phyloP scores from a whole-genome alignment of 164 flowering plant genomes.

The Houttuynia cordata region DNA sequence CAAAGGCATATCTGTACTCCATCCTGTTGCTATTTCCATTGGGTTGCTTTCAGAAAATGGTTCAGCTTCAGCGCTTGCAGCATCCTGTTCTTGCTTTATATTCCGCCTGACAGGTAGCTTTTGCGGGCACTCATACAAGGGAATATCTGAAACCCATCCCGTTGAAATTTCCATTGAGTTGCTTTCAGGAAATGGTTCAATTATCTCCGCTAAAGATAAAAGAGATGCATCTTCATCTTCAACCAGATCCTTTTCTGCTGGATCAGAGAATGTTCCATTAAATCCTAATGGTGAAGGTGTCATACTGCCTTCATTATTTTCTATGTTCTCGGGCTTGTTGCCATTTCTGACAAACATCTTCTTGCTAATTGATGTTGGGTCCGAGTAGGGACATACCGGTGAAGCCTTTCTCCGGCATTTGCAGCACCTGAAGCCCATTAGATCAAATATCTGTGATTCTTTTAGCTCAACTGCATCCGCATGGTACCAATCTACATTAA shows the following conservation, averaged over 20 bases:
- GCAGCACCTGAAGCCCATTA: conserved; percentile 84
- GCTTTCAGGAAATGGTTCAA: conserved; percentile 33
- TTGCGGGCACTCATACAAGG: conserved; percentile 15
- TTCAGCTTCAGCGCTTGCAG: conserved; percentile 11
- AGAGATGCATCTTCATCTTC: conserved; percentile 43
- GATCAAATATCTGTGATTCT: conserved; percentile 48
- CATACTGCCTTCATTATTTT: conserved; percentile 4
- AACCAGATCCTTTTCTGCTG: conserved; percentile 19
- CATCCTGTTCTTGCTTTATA: conserved; percentile 34
- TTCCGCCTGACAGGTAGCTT: conserved; percentile 77
- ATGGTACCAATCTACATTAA: conserved; percentile 79
- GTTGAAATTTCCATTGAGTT: conserved; percentile 15
- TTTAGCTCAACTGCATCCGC: conserved; percentile 79
- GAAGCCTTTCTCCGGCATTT: conserved; percentile 61
- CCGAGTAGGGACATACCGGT: conserved; percentile 59
- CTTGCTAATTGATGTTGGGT: conserved; percentile 13
- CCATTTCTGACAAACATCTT: conserved; percentile 15
- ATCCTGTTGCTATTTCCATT: conserved; percentile 6
- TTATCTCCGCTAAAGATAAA: conserved; percentile 38
- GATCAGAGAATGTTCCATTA: conserved; percentile 1
- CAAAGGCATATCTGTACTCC: conserved; percentile 20
- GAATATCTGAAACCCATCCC: conserved; percentile 20
- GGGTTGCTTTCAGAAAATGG: neutral
- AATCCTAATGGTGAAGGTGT: conserved; percentile 14
- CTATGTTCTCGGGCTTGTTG: conserved; percentile 20